Base-by-base conservation (phyloP, 1,139 yeast genomes). In the Spencermartinsiella ligniputridi region DNA sequence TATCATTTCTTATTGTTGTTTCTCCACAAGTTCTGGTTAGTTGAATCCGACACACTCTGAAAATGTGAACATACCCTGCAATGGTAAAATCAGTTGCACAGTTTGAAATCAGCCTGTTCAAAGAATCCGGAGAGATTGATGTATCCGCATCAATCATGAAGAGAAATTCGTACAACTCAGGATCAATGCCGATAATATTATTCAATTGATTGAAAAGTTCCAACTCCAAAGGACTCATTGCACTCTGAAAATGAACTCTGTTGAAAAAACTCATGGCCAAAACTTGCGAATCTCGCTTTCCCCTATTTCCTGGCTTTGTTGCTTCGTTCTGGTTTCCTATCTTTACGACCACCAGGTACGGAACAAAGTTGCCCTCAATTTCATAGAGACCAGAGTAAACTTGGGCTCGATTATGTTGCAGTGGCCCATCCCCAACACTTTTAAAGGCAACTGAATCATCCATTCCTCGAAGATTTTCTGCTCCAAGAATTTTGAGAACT, bases 61-160 rank as follows among this genome's bases (percentile, higher is more conserved):
- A 22, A 22, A 6, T 11, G 6, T 6, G 25, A 6, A 22, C 25
- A 11, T 22, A 22, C 25, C 67, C 70, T 29, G 63, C 66, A 35
- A 66, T 59, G 15, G 56, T 55, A 15, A 52, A 55, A 39, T 66
- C 67, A 4, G 53, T 49, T 3, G 58, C 65, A 53, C 64, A 52
- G 12, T 57, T 50, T 1, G 68, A 62, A 33, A 62, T 62, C 42
- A 66, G 51, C 40, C 57, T 59, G 24, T 63, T 54, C 17, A 63
- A 49, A 9, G 67, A 60, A 25, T 63, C 67, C 2, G 51, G 60
- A 2, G 52, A 47, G 2, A 66, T 68, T 35, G 59, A 55, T 1
- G 70, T 66, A 49, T 66, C 70, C 19, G 70, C 70, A 52, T 66
- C 70, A 16, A 66, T 68, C 53, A 63, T 67, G 48, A 66, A 54